A percentile compares a stretch with the other conserved stretches of the same genome.
These are phyloP conservation scores for Bipolaris gigantea DNA, from an alignment of 2,329 filamentous ascomycete genomes.

Conservation along the genomic window DNA sequence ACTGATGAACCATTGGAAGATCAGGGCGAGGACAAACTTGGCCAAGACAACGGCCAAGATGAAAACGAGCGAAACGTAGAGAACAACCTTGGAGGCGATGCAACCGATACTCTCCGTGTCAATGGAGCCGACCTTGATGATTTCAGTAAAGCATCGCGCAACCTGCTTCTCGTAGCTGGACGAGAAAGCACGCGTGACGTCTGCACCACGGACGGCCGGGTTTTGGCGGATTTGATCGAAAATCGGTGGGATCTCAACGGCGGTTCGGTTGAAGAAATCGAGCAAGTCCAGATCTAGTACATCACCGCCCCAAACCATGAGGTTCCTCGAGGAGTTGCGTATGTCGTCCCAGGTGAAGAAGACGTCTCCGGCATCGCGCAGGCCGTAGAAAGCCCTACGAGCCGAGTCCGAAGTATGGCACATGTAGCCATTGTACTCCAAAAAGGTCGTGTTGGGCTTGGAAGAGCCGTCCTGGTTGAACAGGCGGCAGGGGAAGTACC, in stretches of 20 bases:
- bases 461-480: conserved; percentile 94
- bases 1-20: conserved; percentile 97
- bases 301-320: conserved; percentile 91
- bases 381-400: conserved; percentile 74
- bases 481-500: conserved; percentile 93
- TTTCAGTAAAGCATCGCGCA: conserved; percentile 85
- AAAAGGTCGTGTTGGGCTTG: conserved; percentile 70
- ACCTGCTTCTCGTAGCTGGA: conserved; percentile 75
- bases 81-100: conserved; percentile 94
- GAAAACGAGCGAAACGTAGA: conserved; percentile 89
- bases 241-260: conserved; percentile 73
- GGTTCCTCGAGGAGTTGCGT: conserved; percentile 82
- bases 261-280: conserved; percentile 81
- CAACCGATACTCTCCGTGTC: conserved; percentile 96
- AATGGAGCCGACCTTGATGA: conserved; percentile 92
- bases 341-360: conserved; percentile 97
- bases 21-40: conserved; percentile 83
- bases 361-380: conserved; percentile 76
- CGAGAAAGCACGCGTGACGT: conserved; percentile 88
- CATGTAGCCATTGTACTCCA: conserved; percentile 79
- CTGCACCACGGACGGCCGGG: conserved; percentile 73
- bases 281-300: conserved; percentile 89
- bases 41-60: conserved; percentile 85
- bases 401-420: conserved; percentile 78
- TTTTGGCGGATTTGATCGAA: conserved; percentile 81